Evolutionary conservation across 495 filamentous ascomycete species (phyloP).

Genomic region (Penicillium fimorum): DNA sequence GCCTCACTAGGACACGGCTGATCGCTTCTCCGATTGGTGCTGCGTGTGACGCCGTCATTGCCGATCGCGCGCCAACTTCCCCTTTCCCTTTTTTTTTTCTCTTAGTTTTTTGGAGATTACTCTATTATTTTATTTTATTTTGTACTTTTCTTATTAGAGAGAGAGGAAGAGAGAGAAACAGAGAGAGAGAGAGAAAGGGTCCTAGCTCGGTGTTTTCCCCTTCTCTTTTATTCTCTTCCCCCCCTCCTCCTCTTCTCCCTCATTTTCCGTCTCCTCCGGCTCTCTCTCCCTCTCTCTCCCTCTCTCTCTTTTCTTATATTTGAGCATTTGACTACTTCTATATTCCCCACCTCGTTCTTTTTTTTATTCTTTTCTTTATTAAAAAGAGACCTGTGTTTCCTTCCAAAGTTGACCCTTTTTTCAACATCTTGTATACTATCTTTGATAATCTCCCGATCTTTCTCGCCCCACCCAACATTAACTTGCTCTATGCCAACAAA

Average conservation of each 20-base stretch:
- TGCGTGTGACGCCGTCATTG: conserved; percentile 33
- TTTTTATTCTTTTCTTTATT: background rate
- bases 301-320: conserved; percentile 8
- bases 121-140: conserved; percentile 9
- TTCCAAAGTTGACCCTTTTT: background rate
- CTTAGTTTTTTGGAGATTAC: conserved; percentile 6
- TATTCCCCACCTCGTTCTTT: background rate
- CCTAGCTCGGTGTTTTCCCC: conserved; percentile 10
- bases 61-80: conserved; percentile 48
- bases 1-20: conserved; percentile 20
- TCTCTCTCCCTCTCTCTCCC: conserved; percentile 9
- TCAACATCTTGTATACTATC: conserved; percentile 1
- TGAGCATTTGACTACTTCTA: conserved; percentile 1
- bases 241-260: conserved; percentile 9
- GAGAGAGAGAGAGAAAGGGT: conserved; percentile 1
- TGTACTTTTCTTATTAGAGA: conserved; percentile 5
- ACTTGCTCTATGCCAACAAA: conserved; percentile 1
- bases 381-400: background rate
- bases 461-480: conserved; percentile 10
- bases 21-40: conserved; percentile 33
- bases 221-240: conserved; percentile 14
- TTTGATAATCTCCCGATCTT: conserved; percentile 12
- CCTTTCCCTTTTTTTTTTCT: conserved; percentile 15
- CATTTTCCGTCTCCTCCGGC: conserved; percentile 11
- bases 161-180: background rate